These are phyloP conservation scores for Perkinsus chesapeaki DNA, from an alignment of 169 alveolate species.

Conservation along the genomic window DNA sequence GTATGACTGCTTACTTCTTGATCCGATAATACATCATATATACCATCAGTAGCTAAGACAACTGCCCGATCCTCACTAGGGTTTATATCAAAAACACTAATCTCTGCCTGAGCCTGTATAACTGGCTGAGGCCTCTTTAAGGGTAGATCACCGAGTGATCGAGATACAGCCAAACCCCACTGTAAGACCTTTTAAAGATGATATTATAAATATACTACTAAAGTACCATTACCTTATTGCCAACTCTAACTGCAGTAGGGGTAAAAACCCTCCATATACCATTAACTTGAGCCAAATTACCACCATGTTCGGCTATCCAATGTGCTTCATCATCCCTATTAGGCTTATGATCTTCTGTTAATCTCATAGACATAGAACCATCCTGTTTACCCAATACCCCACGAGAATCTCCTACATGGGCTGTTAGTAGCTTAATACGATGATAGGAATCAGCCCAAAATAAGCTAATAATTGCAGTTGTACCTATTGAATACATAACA, in stretches of 20 bases:
- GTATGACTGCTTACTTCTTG: neutral
- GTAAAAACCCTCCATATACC: neutral
- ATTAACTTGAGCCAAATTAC: neutral
- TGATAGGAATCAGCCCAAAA: neutral
- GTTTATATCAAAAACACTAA: neutral
- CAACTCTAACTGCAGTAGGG: neutral
- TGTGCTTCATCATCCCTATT: neutral
- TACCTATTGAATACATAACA: neutral
- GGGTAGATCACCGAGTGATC: neutral
- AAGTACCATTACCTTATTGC: neutral
- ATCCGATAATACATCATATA: neutral
- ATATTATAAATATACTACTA: neutral
- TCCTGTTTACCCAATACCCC: neutral
- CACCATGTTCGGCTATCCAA: neutral
- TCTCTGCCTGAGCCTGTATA: neutral
- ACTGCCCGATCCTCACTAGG: neutral
- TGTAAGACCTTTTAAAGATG: neutral
- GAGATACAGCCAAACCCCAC: neutral
- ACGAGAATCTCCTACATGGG: neutral
- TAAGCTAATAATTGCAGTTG: neutral
- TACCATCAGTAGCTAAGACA: neutral
- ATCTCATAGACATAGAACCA: neutral
- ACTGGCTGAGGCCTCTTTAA: neutral
- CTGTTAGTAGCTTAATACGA: neutral
- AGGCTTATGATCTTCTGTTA: neutral